Evolutionary conservation across 306 rosid species (phyloP).

Genomic region (Oemleria cerasiformis): DNA sequence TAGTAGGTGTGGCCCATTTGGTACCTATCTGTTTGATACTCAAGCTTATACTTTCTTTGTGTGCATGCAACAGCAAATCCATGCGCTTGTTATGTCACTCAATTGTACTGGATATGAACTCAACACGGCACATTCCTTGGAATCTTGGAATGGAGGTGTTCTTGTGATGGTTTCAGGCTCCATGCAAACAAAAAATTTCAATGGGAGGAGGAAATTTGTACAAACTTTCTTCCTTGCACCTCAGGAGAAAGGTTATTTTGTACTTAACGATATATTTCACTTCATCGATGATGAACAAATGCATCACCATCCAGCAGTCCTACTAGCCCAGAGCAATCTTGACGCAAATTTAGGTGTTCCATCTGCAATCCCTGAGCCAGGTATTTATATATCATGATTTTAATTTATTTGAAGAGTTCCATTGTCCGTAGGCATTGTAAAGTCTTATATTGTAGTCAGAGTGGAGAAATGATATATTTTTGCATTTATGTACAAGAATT

Average conservation of each 20-base stretch:
- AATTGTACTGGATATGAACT: constrained; percentile 79
- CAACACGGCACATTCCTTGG: constrained; percentile 76
- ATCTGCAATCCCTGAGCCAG: constrained; percentile 56
- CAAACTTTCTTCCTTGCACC: constrained; percentile 98
- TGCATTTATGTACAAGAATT: constrained; percentile 6
- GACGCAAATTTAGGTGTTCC: constrained; percentile 55
- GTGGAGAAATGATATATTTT: constrained; percentile 2
- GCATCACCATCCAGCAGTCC: constrained; percentile 69
- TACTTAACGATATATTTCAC: constrained; percentile 87
- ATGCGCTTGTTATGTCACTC: constrained; percentile 80
- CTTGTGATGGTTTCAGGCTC: constrained; percentile 93
- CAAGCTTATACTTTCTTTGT: constrained; percentile 12
- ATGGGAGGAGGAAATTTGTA: constrained; percentile 70
- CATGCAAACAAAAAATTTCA: constrained; percentile 67
- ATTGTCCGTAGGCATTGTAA: background rate
- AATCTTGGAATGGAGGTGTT: constrained; percentile 95
- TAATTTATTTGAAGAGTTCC: background rate
- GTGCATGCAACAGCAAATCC: constrained; percentile 77
- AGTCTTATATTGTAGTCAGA: background rate
- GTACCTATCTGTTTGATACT: background rate
- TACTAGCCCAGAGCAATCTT: constrained; percentile 66
- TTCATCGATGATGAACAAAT: constrained; percentile 73
- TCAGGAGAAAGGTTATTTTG: constrained; percentile 88
- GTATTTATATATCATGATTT: constrained; percentile 32
- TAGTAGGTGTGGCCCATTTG: background rate